Conservation (phyloP, 768 basidiomycete genomes). For the Macrolepiota fuliginosa region DNA sequence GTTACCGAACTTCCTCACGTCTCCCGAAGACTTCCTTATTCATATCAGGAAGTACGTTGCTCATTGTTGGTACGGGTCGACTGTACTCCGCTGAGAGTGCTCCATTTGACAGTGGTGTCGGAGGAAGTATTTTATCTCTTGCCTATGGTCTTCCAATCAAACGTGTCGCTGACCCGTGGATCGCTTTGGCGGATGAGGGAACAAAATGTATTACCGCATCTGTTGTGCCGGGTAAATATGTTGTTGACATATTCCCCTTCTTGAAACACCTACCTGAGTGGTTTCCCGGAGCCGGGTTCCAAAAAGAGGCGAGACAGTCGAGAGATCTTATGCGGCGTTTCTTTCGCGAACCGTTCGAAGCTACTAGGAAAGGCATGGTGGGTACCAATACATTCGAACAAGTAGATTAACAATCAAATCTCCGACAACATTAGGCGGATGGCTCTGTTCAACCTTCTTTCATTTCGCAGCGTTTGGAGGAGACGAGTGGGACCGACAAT, state of each 20-base stretch:
- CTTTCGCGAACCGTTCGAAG: slow-evolving; percentile 29
- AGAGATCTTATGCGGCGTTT: slow-evolving; percentile 27
- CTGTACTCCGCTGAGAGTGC: too few species aligned
- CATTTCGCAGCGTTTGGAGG: slow-evolving; percentile 2
- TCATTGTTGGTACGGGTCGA: background rate
- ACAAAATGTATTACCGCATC: slow-evolving; percentile 19
- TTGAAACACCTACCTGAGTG: slow-evolving; percentile 44
- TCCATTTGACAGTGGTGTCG: background rate
- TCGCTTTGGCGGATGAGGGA: slow-evolving; percentile 24
- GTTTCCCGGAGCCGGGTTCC: slow-evolving; percentile 60
- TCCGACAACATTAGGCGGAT: background rate
- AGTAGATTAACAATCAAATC: too few species aligned
- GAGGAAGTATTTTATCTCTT: slow-evolving; percentile 12
- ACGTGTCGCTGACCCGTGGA: slow-evolving; percentile 26
- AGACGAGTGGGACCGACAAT: background rate
- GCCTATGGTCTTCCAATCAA: slow-evolving; percentile 11
- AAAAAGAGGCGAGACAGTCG: slow-evolving; percentile 43
- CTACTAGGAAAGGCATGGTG: slow-evolving; percentile 17
- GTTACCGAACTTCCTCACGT: slow-evolving; percentile 4
- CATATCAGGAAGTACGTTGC: slow-evolving; percentile 11
- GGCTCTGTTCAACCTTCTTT: background rate
- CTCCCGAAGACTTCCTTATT: background rate
- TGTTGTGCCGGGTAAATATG: slow-evolving; percentile 19
- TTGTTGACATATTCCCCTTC: slow-evolving; percentile 35
- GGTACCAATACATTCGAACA: background rate